These are phyloP conservation scores for Acer negundo DNA, from an alignment of 345 rosid species.

Conservation along the genomic window DNA sequence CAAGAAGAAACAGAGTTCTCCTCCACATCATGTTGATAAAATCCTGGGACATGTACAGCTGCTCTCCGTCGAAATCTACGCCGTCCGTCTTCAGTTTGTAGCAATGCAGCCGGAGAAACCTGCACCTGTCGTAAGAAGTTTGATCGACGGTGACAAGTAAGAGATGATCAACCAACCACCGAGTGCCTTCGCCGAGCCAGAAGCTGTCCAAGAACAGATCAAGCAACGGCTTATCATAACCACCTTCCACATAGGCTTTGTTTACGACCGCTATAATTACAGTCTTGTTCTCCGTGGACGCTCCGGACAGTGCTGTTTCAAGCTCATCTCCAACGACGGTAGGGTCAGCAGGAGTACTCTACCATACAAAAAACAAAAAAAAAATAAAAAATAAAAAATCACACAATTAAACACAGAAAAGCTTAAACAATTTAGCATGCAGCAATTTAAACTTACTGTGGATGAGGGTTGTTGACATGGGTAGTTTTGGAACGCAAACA, in stretches of 20 bases:
- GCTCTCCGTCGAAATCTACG: constrained; percentile 24
- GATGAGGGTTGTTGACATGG: not conserved
- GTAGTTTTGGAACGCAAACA: constrained; percentile 6
- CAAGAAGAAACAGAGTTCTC: constrained; percentile 32
- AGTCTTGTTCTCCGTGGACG: constrained; percentile 21
- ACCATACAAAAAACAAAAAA: too few relatives aligned
- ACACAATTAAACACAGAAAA: not conserved
- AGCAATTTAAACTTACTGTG: constrained; percentile 7
- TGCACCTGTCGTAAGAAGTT: constrained; percentile 38
- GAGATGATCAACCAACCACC: constrained; percentile 27
- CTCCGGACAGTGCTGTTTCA: constrained; percentile 11
- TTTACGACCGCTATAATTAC: constrained; percentile 43
- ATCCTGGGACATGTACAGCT: constrained; percentile 33
- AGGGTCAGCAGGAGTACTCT: not conserved
- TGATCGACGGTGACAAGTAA: constrained; percentile 36
- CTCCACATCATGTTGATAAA: constrained; percentile 43
- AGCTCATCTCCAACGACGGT: constrained; percentile 12
- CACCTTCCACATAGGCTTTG: constrained; percentile 42
- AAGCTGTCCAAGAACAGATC: constrained; percentile 40
- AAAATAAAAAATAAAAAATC: too few relatives aligned
- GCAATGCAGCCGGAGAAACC: constrained; percentile 37
- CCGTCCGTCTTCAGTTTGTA: constrained; percentile 29
- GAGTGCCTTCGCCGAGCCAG: constrained; percentile 41
- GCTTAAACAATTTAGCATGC: too few relatives aligned
- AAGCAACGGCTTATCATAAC: constrained; percentile 28